phyloP scores from a whole-genome alignment of 1,284 basidiomycete genomes.

The Irpex rosettiformis region DNA sequence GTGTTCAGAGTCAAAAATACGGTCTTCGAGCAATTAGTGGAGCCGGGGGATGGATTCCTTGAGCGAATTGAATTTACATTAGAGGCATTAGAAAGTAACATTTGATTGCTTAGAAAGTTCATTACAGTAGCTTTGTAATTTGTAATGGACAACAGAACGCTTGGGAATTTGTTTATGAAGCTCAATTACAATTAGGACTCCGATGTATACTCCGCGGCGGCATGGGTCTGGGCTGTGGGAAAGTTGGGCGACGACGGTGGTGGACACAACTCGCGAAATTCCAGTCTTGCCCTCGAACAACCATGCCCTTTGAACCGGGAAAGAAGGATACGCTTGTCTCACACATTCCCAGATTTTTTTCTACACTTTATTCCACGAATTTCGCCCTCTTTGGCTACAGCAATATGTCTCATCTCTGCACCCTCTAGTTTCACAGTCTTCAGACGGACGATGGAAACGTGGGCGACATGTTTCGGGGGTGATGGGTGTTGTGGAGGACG shows the following conservation, averaged over 20 bases:
- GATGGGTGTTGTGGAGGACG: neutral
- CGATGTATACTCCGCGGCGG: too few relatives aligned
- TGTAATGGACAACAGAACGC: too few relatives aligned
- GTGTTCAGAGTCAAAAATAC: too few relatives aligned
- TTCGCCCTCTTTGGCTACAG: neutral
- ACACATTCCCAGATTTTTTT: neutral
- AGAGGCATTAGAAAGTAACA: too few relatives aligned
- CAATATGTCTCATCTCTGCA: neutral
- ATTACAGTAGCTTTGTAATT: too few relatives aligned
- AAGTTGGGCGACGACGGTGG: slow-evolving; percentile 1
- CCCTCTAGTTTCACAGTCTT: neutral
- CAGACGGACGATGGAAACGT: neutral
- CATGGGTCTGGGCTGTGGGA: neutral
- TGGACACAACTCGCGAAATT: neutral
- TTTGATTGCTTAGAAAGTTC: too few relatives aligned
- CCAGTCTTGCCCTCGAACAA: slow-evolving; percentile 7
- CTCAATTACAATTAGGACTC: too few relatives aligned
- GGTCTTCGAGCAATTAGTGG: too few relatives aligned
- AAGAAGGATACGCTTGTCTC: neutral
- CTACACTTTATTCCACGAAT: neutral
- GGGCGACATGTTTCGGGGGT: neutral
- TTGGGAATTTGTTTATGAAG: too few relatives aligned
- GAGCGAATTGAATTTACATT: too few relatives aligned
- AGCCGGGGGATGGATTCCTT: too few relatives aligned
- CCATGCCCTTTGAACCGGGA: slow-evolving; percentile 5